Evolutionary conservation across 257 asterid species (phyloP), one percentile per base, ranked within the genome.

Genomic region (Capsicum chinense): DNA sequence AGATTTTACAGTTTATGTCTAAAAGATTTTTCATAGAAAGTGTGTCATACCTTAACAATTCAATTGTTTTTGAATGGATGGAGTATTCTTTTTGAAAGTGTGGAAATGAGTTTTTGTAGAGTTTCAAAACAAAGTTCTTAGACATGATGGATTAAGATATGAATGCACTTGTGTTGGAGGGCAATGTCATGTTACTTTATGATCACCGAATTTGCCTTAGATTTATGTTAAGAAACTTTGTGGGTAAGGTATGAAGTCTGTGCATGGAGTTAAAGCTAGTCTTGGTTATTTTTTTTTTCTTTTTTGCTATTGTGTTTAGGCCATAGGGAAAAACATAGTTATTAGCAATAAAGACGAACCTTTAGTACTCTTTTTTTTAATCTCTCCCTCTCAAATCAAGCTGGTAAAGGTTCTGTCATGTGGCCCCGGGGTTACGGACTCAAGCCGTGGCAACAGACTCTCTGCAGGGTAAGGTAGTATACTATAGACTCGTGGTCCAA

Each of bases 261-360:
- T 81, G 84, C 84, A 62, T n/a, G 52, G 56, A 47, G 78, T 81
- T 39, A 26, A 80, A 44, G 58, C 42, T 37, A 44, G 42, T 66
- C 52, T 82, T 82, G 48, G 9, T 33, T 78, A 52, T 14, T 26
- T 15, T 14, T 26, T 74, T 33, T 78, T 78, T 7, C 13, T 15
- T 14, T 26, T 74, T 78, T 78, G 33, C 63, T 13, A 7, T 47
- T 71, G 79, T 71, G 37, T 76, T 26, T 14, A 52, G 14, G 42
- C 60, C 19, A 50, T 74, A 12, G 60, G 81, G 80, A 19, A 44
- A 10, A n/a, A 48, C 80, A 11, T 73, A 9, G 42, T 73, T 73
- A 26, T 47, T 50, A 48, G 59, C 80, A 48, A 48, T 48, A 44
- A 17, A 59, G 5, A 59, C 17, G 64, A 17, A 58, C 64, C 33